Conservation (phyloP, 2,329 filamentous ascomycete species). For the Raffaelea deltoideospora region DNA sequence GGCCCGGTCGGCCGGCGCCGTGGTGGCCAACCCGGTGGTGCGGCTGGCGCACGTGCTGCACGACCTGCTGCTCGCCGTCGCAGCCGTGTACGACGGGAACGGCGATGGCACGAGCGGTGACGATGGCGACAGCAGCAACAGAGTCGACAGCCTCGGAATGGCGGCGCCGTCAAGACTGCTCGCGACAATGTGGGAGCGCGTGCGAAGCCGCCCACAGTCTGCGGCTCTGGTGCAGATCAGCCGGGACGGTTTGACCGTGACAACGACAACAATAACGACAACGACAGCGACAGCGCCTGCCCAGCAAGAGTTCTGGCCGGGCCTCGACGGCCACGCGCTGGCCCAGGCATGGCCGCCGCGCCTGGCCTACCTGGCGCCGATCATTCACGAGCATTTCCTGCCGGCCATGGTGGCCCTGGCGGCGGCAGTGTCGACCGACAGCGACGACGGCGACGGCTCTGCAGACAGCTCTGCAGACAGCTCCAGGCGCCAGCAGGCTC, state of each 20-base stretch:
- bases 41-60: conserved; percentile 33
- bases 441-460: conserved; percentile 9
- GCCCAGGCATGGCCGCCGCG: conserved; percentile 1
- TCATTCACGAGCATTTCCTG: conserved; percentile 27
- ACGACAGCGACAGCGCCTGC: neutral
- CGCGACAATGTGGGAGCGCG: no score
- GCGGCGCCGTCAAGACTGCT: no score
- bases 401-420: conserved; percentile 30
- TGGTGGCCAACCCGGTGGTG: conserved; percentile 33
- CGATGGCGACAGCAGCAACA: no score
- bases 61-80: conserved; percentile 26
- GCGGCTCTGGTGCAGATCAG: neutral
- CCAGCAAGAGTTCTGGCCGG: conserved; percentile 3
- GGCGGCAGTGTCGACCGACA: conserved; percentile 14
- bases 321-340: neutral
- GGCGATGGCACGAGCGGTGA: neutral
- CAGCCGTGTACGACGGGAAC: conserved; percentile 19
- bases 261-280: no score
- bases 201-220: no score
- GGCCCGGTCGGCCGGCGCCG: conserved; percentile 29
- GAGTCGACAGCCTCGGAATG: no score
- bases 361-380: conserved; percentile 14
- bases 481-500: conserved; percentile 14
- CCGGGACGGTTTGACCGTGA: conserved; percentile 3
- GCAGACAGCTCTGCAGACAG: no score